Conservation (phyloP, 2,329 filamentous ascomycete genomes). For the Chaetomium sp. region DNA sequence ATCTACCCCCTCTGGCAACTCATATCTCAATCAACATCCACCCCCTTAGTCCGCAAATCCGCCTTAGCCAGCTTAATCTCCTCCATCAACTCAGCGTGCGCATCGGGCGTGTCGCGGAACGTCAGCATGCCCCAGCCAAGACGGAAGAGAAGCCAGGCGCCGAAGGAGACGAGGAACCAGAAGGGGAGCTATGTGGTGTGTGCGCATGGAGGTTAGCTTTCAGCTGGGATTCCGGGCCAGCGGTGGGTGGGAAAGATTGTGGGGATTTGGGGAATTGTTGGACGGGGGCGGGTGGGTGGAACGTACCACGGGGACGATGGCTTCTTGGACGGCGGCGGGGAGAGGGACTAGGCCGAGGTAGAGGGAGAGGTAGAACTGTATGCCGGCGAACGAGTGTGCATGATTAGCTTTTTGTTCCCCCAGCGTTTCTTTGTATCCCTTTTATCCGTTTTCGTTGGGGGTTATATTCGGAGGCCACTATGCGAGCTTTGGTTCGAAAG, state of each 20-base stretch:
- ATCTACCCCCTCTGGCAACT: background rate
- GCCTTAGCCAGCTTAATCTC: slow-evolving; percentile 73
- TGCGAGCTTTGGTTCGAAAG: background rate
- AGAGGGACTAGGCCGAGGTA: slow-evolving; percentile 80
- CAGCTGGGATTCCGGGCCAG: background rate
- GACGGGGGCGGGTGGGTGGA: background rate
- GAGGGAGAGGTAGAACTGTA: slow-evolving; percentile 79
- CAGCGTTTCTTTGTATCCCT: background rate
- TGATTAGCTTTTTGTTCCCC: background rate
- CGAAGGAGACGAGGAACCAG: slow-evolving; percentile 86
- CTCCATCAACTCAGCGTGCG: slow-evolving; percentile 79
- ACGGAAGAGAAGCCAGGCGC: slow-evolving; percentile 84
- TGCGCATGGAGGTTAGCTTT: background rate
- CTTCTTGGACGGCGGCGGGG: slow-evolving; percentile 67
- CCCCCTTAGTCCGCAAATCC: slow-evolving; percentile 67
- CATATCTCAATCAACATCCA: slow-evolving; percentile 60
- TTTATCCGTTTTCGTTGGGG: background rate
- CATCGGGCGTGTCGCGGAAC: slow-evolving; percentile 92
- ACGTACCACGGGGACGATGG: slow-evolving; percentile 85
- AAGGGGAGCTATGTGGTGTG: slow-evolving; percentile 65
- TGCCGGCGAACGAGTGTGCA: slow-evolving; percentile 4
- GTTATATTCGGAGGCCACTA: too few species aligned
- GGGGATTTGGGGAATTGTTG: background rate
- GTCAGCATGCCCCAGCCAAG: slow-evolving; percentile 90
- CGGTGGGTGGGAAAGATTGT: too few species aligned